Evolutionary conservation across 805 yeast genomes (phyloP), one percentile per base, ranked within the genome.

Genomic region (Schizosaccharomyces octosporus): DNA sequence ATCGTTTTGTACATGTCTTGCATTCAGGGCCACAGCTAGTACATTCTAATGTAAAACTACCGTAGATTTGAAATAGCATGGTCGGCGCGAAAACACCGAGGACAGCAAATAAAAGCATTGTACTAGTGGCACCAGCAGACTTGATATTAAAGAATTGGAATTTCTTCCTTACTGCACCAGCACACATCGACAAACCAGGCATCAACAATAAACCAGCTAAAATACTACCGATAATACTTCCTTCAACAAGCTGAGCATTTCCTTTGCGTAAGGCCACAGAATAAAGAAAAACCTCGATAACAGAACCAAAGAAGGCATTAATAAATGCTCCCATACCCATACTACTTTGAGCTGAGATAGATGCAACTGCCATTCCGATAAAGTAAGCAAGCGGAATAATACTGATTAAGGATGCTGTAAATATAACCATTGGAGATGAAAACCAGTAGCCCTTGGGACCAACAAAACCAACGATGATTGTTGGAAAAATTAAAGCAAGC

Each of bases 271-370:
- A 74, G 0, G 98, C 97, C 24, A 90, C 95, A 71, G 95, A 84
- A 70, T 93, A 93, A 59, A 90, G 74, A 70, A 83, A 93, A 7
- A 93, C 85, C 70, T 93, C 98, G 5, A 93, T 97, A 60, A 93
- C 79, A 0, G 98, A 89, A 1, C 97, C 89, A 76, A 93, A 93
- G 68, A 93, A 90, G 0, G 98, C 98, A 71, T 93, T 93, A 67
- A 93, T 88, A 0, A 89, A 96, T 0, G 98, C 98, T 74, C 97
- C 97, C 63, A 93, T 82, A 36, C 97, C 97, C 98, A 93, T 93
- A 0, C 97, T 89, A 0, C 97, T 87, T 73, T 93, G 98, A 0
- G 98, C 97, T 5, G 95, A 85, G 63, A 93, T 93, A 1, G 97
- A 89, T 0, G 98, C 98, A n/a, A 93, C 98, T 5, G 97, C 97